Evolutionary conservation across 805 yeast genomes (phyloP), one percentile per base, ranked within the genome.

Genomic region (Maudiozyma saulgeensis): DNA sequence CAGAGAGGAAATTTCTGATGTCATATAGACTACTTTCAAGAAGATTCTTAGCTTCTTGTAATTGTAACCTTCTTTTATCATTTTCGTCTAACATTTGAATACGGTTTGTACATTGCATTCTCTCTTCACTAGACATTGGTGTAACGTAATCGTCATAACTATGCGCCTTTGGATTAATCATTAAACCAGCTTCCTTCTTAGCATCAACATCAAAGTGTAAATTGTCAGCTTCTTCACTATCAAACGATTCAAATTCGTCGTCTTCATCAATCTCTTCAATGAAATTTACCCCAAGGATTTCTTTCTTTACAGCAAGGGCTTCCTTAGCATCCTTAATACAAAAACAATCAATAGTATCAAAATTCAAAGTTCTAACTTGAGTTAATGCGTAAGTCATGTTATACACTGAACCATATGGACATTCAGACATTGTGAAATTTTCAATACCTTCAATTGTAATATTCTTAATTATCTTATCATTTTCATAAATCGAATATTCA

Each of bases 21-120:
- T 75, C 75, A 68, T 91, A 90, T 48, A 89, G 70, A n/a, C 77
- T 68, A 19, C 81, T 75, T 67, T 91, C 98, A 19, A 91, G 74
- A 35, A 73, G 67, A 64, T 90, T 91, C 55, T 79, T 76, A 31
- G 77, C 67, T 49, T 79, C 79, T 43, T 85, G 85, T 40, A 78
- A 50, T 78, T 80, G 62, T 84, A 71, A 16, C 68, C 68, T 38
- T 68, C 66, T 56, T 12, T 32, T 44, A 45, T 53, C 80, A 76
- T 44, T 82, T 81, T 47, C 75, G 49, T 80, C 80, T 56, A 89
- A 71, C 2, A 67, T 61, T 18, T 69, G 65, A 50, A 91, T 70
- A 50, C 79, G 80, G 5, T 67, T 57, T 28, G 41, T 41, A 12
- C 19, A 44, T 4, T 40, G 26, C 12, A 45, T 31, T 47, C 48